Evolutionary conservation across 2,329 filamentous ascomycete species (phyloP).

Genomic region (Cyphellophora attinorum): DNA sequence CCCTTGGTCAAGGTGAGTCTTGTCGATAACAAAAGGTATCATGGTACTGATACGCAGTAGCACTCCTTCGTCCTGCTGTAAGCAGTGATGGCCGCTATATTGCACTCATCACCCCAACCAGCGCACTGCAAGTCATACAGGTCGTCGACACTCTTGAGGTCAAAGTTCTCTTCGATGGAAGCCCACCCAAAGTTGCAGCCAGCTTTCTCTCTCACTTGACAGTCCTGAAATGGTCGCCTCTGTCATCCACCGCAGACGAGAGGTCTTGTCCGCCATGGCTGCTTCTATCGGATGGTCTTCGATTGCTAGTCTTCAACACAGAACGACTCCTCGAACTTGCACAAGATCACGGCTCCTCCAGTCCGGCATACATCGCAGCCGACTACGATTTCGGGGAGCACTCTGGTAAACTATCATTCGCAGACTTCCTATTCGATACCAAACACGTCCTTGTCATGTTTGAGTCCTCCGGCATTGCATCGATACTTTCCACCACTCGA

Average conservation of each 20-base stretch:
- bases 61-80: not conserved
- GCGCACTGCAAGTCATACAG: not conserved
- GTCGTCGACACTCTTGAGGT: not conserved
- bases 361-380: conserved; percentile 9
- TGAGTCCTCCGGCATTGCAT: conserved; percentile 9
- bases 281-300: conserved; percentile 9
- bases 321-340: conserved; percentile 3
- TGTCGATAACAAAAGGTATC: no score
- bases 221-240: not conserved
- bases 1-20: no score
- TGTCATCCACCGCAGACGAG: not conserved
- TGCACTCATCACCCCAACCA: conserved; percentile 1
- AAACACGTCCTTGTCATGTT: conserved; percentile 14
- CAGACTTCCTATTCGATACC: conserved; percentile 16
- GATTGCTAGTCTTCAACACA: conserved; percentile 12
- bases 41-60: no score
- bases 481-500: conserved; percentile 11
- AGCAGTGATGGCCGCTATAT: conserved; percentile 1
- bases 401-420: conserved; percentile 11
- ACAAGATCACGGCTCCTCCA: conserved; percentile 4
- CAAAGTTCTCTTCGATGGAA: not conserved
- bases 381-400: conserved; percentile 14
- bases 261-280: conserved; percentile 7
- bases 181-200: not conserved
- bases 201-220: conserved; percentile 1